Evolutionary conservation across 2,329 filamentous ascomycete genomes (phyloP).

Genomic region (Gnomoniopsis sp.): DNA sequence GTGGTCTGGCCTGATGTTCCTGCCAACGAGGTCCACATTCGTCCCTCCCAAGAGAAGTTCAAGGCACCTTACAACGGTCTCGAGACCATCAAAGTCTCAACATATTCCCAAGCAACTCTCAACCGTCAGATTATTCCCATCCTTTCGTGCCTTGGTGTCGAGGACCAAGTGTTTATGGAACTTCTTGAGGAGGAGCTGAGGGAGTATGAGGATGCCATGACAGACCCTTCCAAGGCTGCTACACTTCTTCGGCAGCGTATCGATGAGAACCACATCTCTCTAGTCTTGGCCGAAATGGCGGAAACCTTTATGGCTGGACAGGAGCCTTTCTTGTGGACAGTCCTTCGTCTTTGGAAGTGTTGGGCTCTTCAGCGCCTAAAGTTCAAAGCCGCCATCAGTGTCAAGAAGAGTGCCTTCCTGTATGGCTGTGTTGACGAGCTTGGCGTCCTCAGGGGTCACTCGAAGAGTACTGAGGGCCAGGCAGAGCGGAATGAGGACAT

Average conservation of each 20-base stretch:
- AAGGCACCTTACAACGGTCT: slow-evolving; percentile 65
- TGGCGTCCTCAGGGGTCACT: slow-evolving; percentile 68
- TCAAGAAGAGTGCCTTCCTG: slow-evolving; percentile 82
- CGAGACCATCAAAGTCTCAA: slow-evolving; percentile 81
- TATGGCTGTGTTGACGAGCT: slow-evolving; percentile 90
- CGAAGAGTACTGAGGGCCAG: slow-evolving; percentile 36
- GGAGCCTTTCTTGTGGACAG: slow-evolving; percentile 79
- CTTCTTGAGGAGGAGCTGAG: slow-evolving; percentile 67
- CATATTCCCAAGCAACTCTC: slow-evolving; percentile 71
- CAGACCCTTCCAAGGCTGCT: slow-evolving; percentile 60
- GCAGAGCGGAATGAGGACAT: slow-evolving; percentile 31
- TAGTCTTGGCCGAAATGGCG: slow-evolving; percentile 73
- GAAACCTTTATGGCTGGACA: slow-evolving; percentile 66
- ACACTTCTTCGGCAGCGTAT: slow-evolving; percentile 69
- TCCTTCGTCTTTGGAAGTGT: slow-evolving; percentile 79
- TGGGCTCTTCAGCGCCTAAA: slow-evolving; percentile 90
- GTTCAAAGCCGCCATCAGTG: slow-evolving; percentile 81
- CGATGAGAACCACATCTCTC: slow-evolving; percentile 79
- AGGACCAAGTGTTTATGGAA: slow-evolving; percentile 59
- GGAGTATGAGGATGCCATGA: slow-evolving; percentile 68
- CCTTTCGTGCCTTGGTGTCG: slow-evolving; percentile 74
- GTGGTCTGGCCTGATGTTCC: slow-evolving; percentile 68
- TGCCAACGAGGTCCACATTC: slow-evolving; percentile 69
- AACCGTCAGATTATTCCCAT: slow-evolving; percentile 90
- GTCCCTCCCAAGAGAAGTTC: slow-evolving; percentile 88